A percentile compares a stretch with the other conserved stretches of the same genome.
Evolutionary conservation across 2,329 filamentous ascomycete genomes (phyloP).

Genomic region (Westerdykella sp.): DNA sequence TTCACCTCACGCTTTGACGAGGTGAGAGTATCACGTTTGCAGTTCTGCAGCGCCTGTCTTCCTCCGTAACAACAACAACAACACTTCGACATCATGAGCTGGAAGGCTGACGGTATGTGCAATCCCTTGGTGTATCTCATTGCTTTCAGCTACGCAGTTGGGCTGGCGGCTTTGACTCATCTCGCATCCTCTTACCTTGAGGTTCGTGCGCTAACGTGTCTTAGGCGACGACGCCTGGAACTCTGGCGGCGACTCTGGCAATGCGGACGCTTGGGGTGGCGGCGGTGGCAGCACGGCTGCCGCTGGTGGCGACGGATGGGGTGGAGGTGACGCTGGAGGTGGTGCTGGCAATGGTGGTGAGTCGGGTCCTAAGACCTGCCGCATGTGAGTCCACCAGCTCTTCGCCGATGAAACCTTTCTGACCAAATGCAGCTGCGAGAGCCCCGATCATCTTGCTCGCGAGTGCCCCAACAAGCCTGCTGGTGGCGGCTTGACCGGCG

Average conservation of each 20-base stretch:
- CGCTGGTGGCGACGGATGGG: neutral
- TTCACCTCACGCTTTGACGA: too few relatives aligned
- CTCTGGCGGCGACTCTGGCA: conserved; percentile 3
- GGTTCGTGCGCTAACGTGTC: neutral
- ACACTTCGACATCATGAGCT: too few relatives aligned
- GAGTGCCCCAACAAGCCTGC: conserved; percentile 44
- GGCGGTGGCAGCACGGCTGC: conserved; percentile 5
- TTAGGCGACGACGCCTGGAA: conserved; percentile 7
- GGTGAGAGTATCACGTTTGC: too few relatives aligned
- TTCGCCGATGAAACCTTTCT: conserved; percentile 11
- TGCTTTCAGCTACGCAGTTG: too few relatives aligned
- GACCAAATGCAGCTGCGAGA: conserved; percentile 36
- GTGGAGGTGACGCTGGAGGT: conserved; percentile 9
- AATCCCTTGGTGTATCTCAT: too few relatives aligned
- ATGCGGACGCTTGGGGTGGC: conserved; percentile 5
- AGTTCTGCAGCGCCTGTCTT: too few relatives aligned
- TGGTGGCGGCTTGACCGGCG: conserved; percentile 35
- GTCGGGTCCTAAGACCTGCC: conserved; percentile 34
- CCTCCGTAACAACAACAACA: too few relatives aligned
- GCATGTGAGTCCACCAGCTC: conserved; percentile 31
- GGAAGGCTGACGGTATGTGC: too few relatives aligned
- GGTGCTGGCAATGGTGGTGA: conserved; percentile 15
- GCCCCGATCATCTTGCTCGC: conserved; percentile 43
- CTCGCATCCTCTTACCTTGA: too few relatives aligned
- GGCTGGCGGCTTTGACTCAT: too few relatives aligned